phyloP scores from a whole-genome alignment of 495 filamentous ascomycete species.

The Daldinia concentrica region DNA sequence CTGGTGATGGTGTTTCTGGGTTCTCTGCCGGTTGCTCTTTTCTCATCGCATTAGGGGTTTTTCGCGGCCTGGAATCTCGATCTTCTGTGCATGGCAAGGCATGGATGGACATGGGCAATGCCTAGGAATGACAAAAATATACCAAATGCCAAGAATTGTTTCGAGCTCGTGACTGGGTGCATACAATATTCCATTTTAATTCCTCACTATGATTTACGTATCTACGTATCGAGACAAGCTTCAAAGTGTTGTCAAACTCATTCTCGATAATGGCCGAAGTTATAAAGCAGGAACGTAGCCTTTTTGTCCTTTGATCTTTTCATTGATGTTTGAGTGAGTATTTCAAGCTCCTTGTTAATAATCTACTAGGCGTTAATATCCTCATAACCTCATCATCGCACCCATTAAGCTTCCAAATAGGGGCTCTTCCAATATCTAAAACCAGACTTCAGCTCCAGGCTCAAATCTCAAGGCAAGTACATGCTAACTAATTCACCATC shows the following conservation, averaged over 20 bases:
- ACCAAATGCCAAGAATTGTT: constrained; percentile 40
- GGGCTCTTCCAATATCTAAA: not conserved
- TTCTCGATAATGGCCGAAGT: not conserved
- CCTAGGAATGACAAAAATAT: constrained; percentile 48
- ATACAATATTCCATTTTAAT: no score
- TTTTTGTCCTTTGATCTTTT: no score
- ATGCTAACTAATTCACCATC: not conserved
- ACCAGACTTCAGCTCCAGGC: not conserved
- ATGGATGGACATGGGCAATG: constrained; percentile 43
- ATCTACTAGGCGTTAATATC: not conserved
- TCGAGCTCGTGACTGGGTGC: constrained; percentile 12
- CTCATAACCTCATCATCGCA: not conserved
- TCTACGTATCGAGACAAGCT: not conserved
- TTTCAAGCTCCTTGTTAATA: not conserved
- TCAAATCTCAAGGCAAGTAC: not conserved
- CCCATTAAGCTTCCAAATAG: not conserved
- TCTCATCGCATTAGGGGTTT: constrained; percentile 47
- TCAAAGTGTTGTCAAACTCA: not conserved
- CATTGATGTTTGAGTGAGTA: not conserved
- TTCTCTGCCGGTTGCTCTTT: constrained; percentile 46
- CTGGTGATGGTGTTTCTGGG: constrained; percentile 42
- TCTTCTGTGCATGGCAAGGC: constrained; percentile 47
- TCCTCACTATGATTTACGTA: not conserved
- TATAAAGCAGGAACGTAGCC: no score
- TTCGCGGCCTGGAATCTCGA: constrained; percentile 44